Evolutionary conservation across 2,329 filamentous ascomycete species (phyloP), one percentile per base, ranked within the genome.

Genomic region (Tolypocladium guangdongense): DNA sequence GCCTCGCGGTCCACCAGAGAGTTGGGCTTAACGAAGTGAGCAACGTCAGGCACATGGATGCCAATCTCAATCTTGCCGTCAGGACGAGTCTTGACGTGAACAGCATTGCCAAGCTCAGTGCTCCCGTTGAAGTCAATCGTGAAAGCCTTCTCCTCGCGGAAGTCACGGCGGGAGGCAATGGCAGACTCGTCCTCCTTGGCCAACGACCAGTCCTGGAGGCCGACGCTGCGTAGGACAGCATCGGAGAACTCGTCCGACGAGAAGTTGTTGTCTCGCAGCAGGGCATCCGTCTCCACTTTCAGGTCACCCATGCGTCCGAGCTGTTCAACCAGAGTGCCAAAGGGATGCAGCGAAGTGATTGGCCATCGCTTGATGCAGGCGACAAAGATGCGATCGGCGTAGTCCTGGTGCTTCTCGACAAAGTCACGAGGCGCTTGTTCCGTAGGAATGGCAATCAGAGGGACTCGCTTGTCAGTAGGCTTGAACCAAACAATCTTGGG

Each of bases 401-500:
- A 99, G 33, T 96, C 90, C 69, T 96, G 90, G 69, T 99, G 93
- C 71, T 93, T 96, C 76, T 99, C 93, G 32, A 99, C 93, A 64
- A 99, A 99, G 72, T 97, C 93, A 37, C 90, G 87, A 22, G 93
- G 93, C 10, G 93, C 93, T 73, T 99, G 93, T 70, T 99, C 93
- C 3, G 93, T 99, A 1, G 93, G 93, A 59, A 99, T 99, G 52
- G 93, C 93, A 70, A 99, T 99, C 60, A 99, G 78, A 50, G 93
- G 93, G 49, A 99, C 93, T 66, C 93, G 90, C 81, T 99, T 97
- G 74, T 99, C 93, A 1, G 93, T 99, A 55, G 93, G 93, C 78
- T 99, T 99, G 77, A 99, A 99, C 93, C 93, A 99, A 43, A 99
- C 93, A 72, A 99, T 99, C 83, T 99, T 99, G 58, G 93, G 93